Percentiles rank a stretch among this genome's conserved stretches.
These are phyloP conservation scores for Kurtzmaniella cleridarum DNA, from an alignment of 805 yeast genomes.

Conservation along the genomic window DNA sequence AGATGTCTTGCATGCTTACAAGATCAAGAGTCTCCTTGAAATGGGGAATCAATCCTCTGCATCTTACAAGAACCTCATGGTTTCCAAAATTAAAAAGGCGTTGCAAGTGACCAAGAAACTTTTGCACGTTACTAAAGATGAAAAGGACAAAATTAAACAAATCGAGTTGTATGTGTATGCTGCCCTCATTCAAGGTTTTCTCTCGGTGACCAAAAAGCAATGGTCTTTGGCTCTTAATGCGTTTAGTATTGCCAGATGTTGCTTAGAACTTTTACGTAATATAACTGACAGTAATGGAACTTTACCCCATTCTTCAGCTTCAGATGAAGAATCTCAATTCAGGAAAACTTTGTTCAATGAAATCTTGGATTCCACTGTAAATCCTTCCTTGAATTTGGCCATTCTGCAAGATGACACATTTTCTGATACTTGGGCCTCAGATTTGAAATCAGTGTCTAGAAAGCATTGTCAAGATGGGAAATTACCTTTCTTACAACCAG, in stretches of 20 bases:
- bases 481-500: constrained; percentile 33
- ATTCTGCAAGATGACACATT: constrained; percentile 34
- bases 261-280: constrained; percentile 45
- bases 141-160: constrained; percentile 21
- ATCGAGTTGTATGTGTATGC: constrained; percentile 31
- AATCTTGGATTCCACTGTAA: constrained; percentile 52
- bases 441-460: constrained; percentile 46
- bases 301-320: constrained; percentile 4
- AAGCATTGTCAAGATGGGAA: constrained; percentile 28
- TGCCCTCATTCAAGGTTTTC: constrained; percentile 50
- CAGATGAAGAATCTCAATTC: constrained; percentile 21
- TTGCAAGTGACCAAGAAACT: constrained; percentile 40
- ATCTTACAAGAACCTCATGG: constrained; percentile 42
- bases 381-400: constrained; percentile 59
- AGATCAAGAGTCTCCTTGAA: constrained; percentile 51
- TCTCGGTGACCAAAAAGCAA: constrained; percentile 45
- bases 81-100: constrained; percentile 67
- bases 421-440: constrained; percentile 28
- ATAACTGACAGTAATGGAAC: constrained; percentile 1
- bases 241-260: constrained; percentile 57
- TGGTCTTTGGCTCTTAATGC: constrained; percentile 51
- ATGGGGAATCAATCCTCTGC: constrained; percentile 43
- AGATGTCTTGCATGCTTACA: constrained; percentile 64
- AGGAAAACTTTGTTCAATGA: constrained; percentile 46
- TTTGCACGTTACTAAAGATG: constrained; percentile 29